Base-by-base conservation (phyloP, 345 rosid genomes). In the Raphanus raphanistrum region DNA sequence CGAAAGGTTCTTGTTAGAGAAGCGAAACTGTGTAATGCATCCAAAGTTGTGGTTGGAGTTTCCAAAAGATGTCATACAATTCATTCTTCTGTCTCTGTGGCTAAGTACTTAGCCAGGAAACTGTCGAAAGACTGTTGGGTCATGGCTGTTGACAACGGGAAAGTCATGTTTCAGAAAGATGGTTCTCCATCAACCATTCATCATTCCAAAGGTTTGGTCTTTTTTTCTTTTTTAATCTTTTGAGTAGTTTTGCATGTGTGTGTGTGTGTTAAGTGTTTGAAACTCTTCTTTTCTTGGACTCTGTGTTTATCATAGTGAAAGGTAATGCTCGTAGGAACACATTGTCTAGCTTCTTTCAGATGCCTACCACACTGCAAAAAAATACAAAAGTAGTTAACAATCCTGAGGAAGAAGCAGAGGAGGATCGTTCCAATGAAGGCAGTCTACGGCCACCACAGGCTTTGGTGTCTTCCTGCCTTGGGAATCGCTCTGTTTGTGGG, bases 21-120 rank as follows among this genome's bases (percentile, higher is more conserved):
- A 87, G 96, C 96, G 55, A 87, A 84, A 62, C 78, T 85, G 1
- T 89, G 82, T 63, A 26, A 72, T 72, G 97, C 89, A 0, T 70
- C 86, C 28, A 89, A 86, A 84, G 70, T 95, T 77, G 86, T 95
- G 0, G 87, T 93, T 27, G 99, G 99, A 21, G 61, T 84, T 28
- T 83, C 92, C 5, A 81, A 71, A 60, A 75, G 63, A 11, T 81
- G 54, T 48, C 93, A 84, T 50, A 74, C 77, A 35, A 82, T 95
- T 76, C 80, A 85, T 12, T 89, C 97, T 4, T 81, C 94, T 5
- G 67, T 86, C 52, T 90, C 96, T 0, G 82, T 89, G 55, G 99
- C 98, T 41, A 95, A 95, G 86, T 95, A 91, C 80, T 95, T 94
- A 70, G 90, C 96, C 27, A 88, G 75, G 72, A 93, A 90, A 71